Percentiles rank a stretch among this genome's conserved stretches.
phyloP scores from a whole-genome alignment of 1,139 yeast species.

The Yamadazyma membranifaciens region DNA sequence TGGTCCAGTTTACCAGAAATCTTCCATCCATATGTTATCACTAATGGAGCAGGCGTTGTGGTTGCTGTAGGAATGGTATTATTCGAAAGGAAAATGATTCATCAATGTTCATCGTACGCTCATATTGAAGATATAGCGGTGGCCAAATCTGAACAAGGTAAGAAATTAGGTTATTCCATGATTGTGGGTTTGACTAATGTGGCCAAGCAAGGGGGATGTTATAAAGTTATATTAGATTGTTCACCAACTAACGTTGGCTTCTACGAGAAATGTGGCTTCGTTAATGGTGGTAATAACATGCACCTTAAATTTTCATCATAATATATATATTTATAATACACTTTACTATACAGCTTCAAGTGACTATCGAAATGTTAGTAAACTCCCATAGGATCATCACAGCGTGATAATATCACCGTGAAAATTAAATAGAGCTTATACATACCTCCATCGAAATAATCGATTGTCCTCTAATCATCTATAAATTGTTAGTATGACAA shows the following conservation, averaged over 20 bases:
- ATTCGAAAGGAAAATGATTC: conserved; percentile 66
- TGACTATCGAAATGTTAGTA: conserved; percentile 23
- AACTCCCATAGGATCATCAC: too few relatives aligned
- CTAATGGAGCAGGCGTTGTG: conserved; percentile 44
- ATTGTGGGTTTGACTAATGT: conserved; percentile 60
- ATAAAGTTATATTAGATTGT: conserved; percentile 89
- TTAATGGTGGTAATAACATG: conserved; percentile 76
- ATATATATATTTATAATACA: conserved; percentile 17
- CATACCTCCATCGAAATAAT: conserved; percentile 57
- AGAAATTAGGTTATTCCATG: conserved; percentile 68
- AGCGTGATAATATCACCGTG: too few relatives aligned
- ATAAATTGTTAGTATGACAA: conserved; percentile 22
- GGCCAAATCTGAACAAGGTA: conserved; percentile 73
- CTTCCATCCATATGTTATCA: conserved; percentile 63
- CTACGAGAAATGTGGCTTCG: conserved; percentile 82
- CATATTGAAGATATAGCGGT: conserved; percentile 97
- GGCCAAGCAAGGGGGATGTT: conserved; percentile 66
- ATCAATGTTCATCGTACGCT: conserved; percentile 81
- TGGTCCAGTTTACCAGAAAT: conserved; percentile 48
- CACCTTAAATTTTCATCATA: conserved; percentile 11
- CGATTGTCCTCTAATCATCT: conserved; percentile 61
- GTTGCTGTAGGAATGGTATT: conserved; percentile 49
- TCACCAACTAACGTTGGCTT: conserved; percentile 76
- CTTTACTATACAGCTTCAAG: conserved; percentile 28
- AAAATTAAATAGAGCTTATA: conserved; percentile 14